Conservation (phyloP, 345 rosid genomes). For the Brassica cretica region DNA sequence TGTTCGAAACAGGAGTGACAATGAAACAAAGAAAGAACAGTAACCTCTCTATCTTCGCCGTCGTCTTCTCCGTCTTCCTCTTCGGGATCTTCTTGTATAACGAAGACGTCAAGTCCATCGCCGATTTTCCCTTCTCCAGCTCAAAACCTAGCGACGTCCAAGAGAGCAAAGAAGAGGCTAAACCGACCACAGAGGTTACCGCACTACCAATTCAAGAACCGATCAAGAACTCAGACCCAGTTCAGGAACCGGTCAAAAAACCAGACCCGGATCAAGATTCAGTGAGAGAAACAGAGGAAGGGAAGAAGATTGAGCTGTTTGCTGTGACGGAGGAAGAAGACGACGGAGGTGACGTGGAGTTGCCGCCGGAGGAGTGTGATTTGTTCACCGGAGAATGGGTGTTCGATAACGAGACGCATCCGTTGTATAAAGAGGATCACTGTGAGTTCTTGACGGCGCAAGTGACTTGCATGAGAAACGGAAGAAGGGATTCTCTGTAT, state of each 20-base stretch:
- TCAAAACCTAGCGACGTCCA: constrained; percentile 47
- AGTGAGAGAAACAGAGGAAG: constrained; percentile 27
- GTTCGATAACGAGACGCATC: constrained; percentile 64
- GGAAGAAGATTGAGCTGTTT: constrained; percentile 33
- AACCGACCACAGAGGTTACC: constrained; percentile 20
- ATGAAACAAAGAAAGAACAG: constrained; percentile 80
- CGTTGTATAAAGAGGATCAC: constrained; percentile 79
- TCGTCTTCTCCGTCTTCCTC: constrained; percentile 63
- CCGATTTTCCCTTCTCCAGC: constrained; percentile 81
- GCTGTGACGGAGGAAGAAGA: constrained; percentile 39
- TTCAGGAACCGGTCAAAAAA: constrained; percentile 33
- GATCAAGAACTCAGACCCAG: constrained; percentile 38
- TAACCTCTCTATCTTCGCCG: constrained; percentile 66
- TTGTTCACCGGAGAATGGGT: constrained; percentile 90
- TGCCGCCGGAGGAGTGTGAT: constrained; percentile 87
- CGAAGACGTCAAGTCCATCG: constrained; percentile 79
- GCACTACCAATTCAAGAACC: constrained; percentile 43
- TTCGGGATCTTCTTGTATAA: constrained; percentile 76
- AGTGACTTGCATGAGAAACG: constrained; percentile 92
- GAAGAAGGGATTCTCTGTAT: constrained; percentile 71
- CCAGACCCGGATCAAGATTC: constrained; percentile 17
- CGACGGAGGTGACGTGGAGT: constrained; percentile 48
- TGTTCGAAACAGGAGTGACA: constrained; percentile 46
- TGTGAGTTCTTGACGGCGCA: constrained; percentile 86
- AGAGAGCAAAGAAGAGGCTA: constrained; percentile 24